These are phyloP conservation scores for Tagetes erecta DNA, from an alignment of 129 eudicot species.

Conservation along the genomic window DNA sequence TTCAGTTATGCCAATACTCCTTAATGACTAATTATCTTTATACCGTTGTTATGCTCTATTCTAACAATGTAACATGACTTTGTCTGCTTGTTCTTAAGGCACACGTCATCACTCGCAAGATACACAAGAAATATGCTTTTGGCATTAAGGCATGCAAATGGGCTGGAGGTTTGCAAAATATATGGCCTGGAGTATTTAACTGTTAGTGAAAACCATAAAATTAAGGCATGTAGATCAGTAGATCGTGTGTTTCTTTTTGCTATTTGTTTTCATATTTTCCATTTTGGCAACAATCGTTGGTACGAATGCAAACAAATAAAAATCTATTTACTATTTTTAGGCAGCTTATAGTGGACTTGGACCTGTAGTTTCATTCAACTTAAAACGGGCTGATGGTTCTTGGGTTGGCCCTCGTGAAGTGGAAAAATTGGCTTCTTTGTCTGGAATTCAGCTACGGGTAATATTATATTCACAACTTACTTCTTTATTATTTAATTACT, in stretches of 20 bases:
- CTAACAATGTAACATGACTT: slow-evolving; percentile 27
- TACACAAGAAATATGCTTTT: slow-evolving; percentile 64
- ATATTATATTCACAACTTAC: not conserved
- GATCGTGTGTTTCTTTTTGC: not conserved
- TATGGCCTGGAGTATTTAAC: slow-evolving; percentile 51
- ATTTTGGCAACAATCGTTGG: not conserved
- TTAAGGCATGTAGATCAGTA: slow-evolving; percentile 1
- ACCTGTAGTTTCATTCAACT: slow-evolving; percentile 74
- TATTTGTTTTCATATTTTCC: slow-evolving; percentile 14
- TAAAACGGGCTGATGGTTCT: slow-evolving; percentile 86
- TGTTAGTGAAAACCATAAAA: slow-evolving; percentile 41
- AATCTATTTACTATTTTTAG: slow-evolving; percentile 25
- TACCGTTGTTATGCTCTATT: not conserved
- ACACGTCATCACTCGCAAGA: slow-evolving; percentile 67
- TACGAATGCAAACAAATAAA: slow-evolving; percentile 10
- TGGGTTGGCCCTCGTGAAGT: slow-evolving; percentile 97
- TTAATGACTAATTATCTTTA: not conserved
- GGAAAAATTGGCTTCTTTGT: slow-evolving; percentile 89
- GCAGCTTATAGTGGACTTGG: slow-evolving; percentile 47
- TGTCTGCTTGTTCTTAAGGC: slow-evolving; percentile 46
- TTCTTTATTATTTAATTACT: not conserved
- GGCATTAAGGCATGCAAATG: slow-evolving; percentile 75
- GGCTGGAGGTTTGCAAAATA: slow-evolving; percentile 58
- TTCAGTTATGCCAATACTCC: not conserved
- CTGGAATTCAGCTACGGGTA: slow-evolving; percentile 94